These are phyloP conservation scores for Paramecium tetraurelia DNA, from an alignment of 73 alveolate species.

Conservation along the genomic window DNA sequence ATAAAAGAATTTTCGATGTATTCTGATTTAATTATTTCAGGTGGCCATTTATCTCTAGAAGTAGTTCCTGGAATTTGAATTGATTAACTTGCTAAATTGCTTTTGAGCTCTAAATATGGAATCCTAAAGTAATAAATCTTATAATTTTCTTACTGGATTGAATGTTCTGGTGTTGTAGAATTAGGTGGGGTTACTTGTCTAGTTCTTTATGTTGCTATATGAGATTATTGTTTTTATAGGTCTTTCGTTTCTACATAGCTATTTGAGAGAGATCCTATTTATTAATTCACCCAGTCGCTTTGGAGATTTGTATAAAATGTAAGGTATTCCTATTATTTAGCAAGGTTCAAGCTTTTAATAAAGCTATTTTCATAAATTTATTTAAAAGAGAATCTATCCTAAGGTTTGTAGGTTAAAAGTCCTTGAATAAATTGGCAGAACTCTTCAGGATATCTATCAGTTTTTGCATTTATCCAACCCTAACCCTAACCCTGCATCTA, in stretches of 20 bases:
- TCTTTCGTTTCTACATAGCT: not conserved
- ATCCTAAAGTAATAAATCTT: too few species aligned
- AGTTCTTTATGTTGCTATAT: too few species aligned
- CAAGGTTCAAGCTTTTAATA: not conserved
- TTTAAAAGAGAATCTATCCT: not conserved
- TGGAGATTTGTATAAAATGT: not conserved
- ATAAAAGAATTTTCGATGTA: not conserved
- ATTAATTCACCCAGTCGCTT: not conserved
- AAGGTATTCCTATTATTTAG: not conserved
- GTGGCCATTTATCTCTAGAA: too few species aligned
- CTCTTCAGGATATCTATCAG: not conserved
- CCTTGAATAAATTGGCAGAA: not conserved
- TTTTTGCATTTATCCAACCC: not conserved
- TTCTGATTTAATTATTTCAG: not conserved
- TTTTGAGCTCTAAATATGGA: too few species aligned
- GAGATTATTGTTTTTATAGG: not conserved
- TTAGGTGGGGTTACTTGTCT: too few species aligned
- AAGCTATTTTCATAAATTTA: not conserved
- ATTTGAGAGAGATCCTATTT: not conserved
- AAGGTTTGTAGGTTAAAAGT: not conserved
- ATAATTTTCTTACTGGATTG: too few species aligned
- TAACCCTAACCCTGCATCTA: not conserved
- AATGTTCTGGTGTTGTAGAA: too few species aligned
- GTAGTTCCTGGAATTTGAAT: too few species aligned
- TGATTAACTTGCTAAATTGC: too few species aligned